phyloP scores from a whole-genome alignment of 148 eudicot genomes.

The Linanthus parryae region DNA sequence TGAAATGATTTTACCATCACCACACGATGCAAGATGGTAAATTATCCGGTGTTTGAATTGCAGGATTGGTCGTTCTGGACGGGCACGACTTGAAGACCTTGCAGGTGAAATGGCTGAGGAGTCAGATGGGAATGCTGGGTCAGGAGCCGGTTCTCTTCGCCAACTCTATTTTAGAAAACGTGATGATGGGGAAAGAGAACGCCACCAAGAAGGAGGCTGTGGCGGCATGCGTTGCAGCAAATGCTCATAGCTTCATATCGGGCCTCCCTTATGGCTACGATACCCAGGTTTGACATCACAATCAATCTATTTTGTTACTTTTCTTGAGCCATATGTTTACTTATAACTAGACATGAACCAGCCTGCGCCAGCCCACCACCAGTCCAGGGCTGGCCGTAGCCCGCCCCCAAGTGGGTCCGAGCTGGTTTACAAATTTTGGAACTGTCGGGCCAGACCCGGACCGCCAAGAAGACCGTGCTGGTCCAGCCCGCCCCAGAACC shows the following conservation, averaged over 20 bases:
- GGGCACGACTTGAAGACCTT: constrained; percentile 42
- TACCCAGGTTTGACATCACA: constrained; percentile 26
- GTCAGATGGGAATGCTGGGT: constrained; percentile 49
- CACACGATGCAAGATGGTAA: not conserved
- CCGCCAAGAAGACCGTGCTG: too few species aligned
- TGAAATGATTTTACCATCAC: not conserved
- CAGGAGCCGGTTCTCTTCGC: constrained; percentile 48
- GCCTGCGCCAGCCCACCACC: too few species aligned
- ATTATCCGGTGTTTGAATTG: not conserved
- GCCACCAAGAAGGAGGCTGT: constrained; percentile 46
- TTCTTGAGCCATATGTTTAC: not conserved
- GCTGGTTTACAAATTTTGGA: too few species aligned
- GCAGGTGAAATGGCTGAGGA: constrained; percentile 46
- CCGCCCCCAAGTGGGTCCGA: too few species aligned
- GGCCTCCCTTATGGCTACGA: constrained; percentile 36
- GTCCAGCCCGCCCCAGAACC: too few species aligned
- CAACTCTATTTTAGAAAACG: constrained; percentile 36
- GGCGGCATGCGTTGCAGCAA: constrained; percentile 37
- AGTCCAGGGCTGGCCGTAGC: too few species aligned
- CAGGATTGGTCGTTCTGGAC: constrained; percentile 37
- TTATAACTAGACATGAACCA: not conserved
- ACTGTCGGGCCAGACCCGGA: too few species aligned
- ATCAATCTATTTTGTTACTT: not conserved
- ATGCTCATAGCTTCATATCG: constrained; percentile 35
- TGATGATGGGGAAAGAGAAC: constrained; percentile 49